Evolutionary conservation across 495 filamentous ascomycete species (phyloP).

Genomic region (Penicillium argentinense): DNA sequence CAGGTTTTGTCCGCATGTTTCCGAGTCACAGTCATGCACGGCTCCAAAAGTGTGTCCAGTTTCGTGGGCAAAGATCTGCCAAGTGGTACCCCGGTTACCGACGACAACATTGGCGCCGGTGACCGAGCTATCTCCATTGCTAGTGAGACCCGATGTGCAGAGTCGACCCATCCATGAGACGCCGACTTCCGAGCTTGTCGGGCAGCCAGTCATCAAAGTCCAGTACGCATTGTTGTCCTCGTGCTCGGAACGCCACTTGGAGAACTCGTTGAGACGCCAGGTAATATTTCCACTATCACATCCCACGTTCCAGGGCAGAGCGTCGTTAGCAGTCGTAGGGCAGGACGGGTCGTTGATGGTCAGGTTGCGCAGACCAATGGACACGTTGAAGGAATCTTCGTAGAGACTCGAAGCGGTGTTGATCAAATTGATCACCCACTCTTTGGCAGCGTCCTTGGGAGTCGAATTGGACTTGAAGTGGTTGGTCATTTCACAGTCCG

Average conservation of each 20-base stretch:
- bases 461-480: conserved; percentile 55
- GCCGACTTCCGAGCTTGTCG: conserved; percentile 83
- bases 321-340: conserved; percentile 59
- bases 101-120: conserved; percentile 89
- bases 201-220: conserved; percentile 86
- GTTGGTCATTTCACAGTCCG: conserved; percentile 82
- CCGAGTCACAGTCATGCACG: conserved; percentile 81
- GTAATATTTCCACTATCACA: conserved; percentile 69
- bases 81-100: conserved; percentile 71
- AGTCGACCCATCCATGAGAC: conserved; percentile 91
- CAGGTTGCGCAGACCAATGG: conserved; percentile 82
- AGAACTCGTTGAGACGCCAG: conserved; percentile 82
- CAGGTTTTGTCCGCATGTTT: conserved; percentile 64
- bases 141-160: conserved; percentile 61
- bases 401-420: conserved; percentile 85
- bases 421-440: conserved; percentile 79
- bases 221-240: conserved; percentile 85
- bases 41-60: conserved; percentile 94
- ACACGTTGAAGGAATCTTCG: conserved; percentile 91
- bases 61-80: conserved; percentile 97
- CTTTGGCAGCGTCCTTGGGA: conserved; percentile 51
- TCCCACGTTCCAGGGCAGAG: conserved; percentile 77
- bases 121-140: conserved; percentile 59
- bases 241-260: conserved; percentile 74
- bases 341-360: conserved; percentile 70